Evolutionary conservation across 768 basidiomycete species (phyloP), one percentile per base, ranked within the genome.

Genomic region (Boletus coccyginus): DNA sequence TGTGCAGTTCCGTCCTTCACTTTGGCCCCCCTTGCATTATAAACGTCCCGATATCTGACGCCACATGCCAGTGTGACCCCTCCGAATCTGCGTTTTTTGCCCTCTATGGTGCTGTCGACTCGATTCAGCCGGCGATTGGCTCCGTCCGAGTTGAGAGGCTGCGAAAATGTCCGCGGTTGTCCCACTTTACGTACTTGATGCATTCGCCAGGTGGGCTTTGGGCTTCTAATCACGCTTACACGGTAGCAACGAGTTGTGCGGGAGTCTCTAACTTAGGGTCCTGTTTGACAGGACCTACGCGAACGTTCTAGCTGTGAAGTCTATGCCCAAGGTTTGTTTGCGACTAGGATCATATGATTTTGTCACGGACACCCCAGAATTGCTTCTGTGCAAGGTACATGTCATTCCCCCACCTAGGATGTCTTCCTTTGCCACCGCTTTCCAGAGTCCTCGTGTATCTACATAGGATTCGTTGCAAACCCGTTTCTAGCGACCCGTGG

Each of bases 21-120:
- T 31, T 16, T 50, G 8, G 16, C 27, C 35, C 19, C 27, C 42
- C 44, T 27, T 32, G 6, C 17, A 17, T 64, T 64, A 67, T 67
- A 65, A 56, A 11, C 51, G 27, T 13, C 12, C 47, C 10, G 47
- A 19, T 36, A 21, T 21, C 21, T 46, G 21, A 35, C 31, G 53
- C 50, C 63, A 46, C 48, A 49, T 31, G 24, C 21, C 21, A 21
- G 21, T 21, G 21, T 21, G 11, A 31, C 12, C 13, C n/a, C 24
- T 24, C 40, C 27, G 11, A n/a, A 7, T 46, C 35, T 21, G 33
- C n/a, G 29, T 21, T 38, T 39, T 45, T 24, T n/a, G 24, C 41
- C 13, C 12, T 43, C 24, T 12, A 5, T n/a, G 13, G 7, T 29
- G 32, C n/a, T 14, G 13, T 38, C 5, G 17, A 42, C 46, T 24